phyloP scores from a whole-genome alignment of 1,284 basidiomycete genomes.

The Ganoderma sp. region DNA sequence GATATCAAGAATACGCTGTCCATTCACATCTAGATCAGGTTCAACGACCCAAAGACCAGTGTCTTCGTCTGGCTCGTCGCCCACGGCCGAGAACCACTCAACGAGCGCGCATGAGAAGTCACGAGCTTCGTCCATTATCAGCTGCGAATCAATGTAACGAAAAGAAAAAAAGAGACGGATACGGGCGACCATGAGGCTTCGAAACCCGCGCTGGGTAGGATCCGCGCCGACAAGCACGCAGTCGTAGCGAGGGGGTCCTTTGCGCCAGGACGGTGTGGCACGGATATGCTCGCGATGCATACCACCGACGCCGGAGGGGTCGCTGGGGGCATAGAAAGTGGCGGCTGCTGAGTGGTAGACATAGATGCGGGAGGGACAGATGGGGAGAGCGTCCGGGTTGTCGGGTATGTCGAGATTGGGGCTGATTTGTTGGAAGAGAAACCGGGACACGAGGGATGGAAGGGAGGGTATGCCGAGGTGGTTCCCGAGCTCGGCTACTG shows the following conservation, averaged over 20 bases:
- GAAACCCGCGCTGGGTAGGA: background rate
- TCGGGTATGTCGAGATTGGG: conserved; percentile 5
- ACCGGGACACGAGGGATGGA: conserved; percentile 16
- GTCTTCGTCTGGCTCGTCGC: conserved; percentile 22
- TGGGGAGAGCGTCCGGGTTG: background rate
- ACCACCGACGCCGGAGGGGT: conserved; percentile 31
- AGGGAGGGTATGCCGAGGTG: background rate
- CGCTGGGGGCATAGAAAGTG: conserved; percentile 37
- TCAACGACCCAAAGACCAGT: conserved; percentile 35
- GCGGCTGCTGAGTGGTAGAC: conserved; percentile 29
- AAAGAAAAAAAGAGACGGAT: conserved; percentile 12
- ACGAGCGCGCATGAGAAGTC: conserved; percentile 11
- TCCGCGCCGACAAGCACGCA: conserved; percentile 19
- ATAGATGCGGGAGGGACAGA: conserved; percentile 3
- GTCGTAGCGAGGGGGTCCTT: conserved; percentile 16
- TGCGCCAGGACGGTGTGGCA: conserved; percentile 27
- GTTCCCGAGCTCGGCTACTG: background rate
- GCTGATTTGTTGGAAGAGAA: conserved; percentile 23
- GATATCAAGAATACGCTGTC: too few species aligned
- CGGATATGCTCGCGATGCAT: conserved; percentile 37
- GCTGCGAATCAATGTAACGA: background rate
- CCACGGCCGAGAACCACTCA: background rate
- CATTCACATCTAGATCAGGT: conserved; percentile 8
- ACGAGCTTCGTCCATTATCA: conserved; percentile 6
- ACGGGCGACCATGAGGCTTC: conserved; percentile 14